These are phyloP conservation scores for Murraya koenigii DNA, from an alignment of 345 rosid genomes.

Conservation along the genomic window DNA sequence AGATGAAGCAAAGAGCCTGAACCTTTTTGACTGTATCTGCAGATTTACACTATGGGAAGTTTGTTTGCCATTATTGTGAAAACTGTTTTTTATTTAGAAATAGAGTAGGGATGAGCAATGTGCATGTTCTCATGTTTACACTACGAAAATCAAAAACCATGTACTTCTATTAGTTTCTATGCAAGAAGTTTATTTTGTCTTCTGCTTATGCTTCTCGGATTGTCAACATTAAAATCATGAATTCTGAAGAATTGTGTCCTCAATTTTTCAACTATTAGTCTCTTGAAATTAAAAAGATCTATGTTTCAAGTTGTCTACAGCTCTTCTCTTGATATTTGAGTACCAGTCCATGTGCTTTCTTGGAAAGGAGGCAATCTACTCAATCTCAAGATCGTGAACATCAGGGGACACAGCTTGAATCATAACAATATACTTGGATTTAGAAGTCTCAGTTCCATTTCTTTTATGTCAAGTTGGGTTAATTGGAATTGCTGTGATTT, in stretches of 20 bases:
- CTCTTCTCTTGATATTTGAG: background rate
- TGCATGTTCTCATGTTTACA: slow-evolving; percentile 19
- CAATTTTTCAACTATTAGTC: background rate
- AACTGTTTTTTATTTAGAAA: slow-evolving; percentile 10
- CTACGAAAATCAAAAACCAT: background rate
- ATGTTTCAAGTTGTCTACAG: background rate
- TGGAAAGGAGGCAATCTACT: background rate
- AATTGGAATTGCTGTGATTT: background rate
- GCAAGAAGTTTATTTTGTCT: slow-evolving; percentile 17
- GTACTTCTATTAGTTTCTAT: slow-evolving; percentile 5
- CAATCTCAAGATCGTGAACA: background rate
- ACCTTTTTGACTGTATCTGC: background rate
- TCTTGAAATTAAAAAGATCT: background rate
- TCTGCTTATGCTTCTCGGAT: background rate
- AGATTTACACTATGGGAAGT: slow-evolving; percentile 13
- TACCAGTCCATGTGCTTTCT: background rate
- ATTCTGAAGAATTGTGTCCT: background rate
- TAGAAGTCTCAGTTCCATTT: background rate
- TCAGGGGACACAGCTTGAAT: background rate
- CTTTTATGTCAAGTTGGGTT: background rate
- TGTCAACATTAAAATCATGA: background rate
- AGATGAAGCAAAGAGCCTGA: slow-evolving; percentile 6
- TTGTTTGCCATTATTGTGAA: slow-evolving; percentile 4
- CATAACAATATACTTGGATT: background rate
- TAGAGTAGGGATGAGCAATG: slow-evolving; percentile 24